These are phyloP conservation scores for Globisporangium uncinulatum DNA, from an alignment of 352 stramenopile species.

Conservation along the genomic window DNA sequence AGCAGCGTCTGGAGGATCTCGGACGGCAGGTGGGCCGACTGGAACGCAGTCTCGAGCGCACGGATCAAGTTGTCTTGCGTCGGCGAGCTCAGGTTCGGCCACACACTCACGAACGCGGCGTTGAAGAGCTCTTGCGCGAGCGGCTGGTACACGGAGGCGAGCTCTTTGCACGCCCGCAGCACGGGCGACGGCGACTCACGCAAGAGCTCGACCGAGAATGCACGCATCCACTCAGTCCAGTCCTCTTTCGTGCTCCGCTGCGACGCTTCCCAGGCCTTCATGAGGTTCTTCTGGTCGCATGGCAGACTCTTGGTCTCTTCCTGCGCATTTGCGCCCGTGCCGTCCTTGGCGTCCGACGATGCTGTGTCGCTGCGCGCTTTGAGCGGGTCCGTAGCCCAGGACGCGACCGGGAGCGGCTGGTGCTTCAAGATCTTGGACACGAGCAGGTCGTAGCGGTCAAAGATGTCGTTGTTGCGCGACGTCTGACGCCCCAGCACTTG, in stretches of 20 bases:
- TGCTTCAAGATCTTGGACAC: conserved; percentile 88
- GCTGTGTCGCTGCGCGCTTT: conserved; percentile 35
- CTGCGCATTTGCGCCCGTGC: conserved; percentile 15
- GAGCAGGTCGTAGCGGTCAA: conserved; percentile 82
- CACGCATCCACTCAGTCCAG: conserved; percentile 99
- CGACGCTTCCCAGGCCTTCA: conserved; percentile 83
- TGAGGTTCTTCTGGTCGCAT: conserved; percentile 78
- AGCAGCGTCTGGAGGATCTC: conserved; percentile 98
- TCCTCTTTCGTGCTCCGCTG: conserved; percentile 90
- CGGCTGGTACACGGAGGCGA: conserved; percentile 98
- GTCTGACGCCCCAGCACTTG: conserved; percentile 72
- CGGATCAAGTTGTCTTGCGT: conserved; percentile 92
- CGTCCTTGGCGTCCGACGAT: conserved; percentile 28
- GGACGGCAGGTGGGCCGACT: conserved; percentile 88
- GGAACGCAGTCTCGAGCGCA: conserved; percentile 94
- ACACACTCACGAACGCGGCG: conserved; percentile 98
- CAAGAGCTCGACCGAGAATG: conserved; percentile 96
- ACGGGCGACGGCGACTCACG: conserved; percentile 95
- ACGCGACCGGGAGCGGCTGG: conserved; percentile 74
- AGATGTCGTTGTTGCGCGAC: conserved; percentile 73
- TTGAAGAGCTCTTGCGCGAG: conserved; percentile 98
- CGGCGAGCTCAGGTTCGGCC: conserved; percentile 92
- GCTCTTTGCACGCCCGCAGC: conserved; percentile 92
- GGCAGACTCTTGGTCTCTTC: conserved; percentile 77
- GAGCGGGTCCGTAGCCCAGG: conserved; percentile 71